Evolutionary conservation across 2,329 filamentous ascomycete genomes (phyloP), one percentile per base, ranked within the genome.

Genomic region (Dothideomycetes sp.): DNA sequence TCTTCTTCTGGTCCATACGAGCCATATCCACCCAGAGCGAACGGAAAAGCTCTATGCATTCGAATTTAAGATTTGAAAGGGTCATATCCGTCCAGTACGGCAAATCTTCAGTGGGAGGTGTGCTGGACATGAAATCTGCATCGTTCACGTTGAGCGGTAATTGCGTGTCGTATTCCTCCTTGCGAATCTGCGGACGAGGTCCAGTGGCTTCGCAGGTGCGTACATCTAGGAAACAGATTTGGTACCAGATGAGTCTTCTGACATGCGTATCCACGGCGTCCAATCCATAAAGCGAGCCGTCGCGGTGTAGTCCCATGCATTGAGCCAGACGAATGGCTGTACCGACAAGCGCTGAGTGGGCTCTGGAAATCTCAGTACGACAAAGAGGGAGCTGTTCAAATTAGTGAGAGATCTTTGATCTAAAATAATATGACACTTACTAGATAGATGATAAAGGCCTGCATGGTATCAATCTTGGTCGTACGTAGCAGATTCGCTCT

Each of bases 381-480:
- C 82, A 85, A 11, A 87, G 69, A 0, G 82, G 78, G 43, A 85
- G 77, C 73, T 82, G 47, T 11, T 41, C 20, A 19, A 20, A 12
- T 44, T 61, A 37, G 57, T 43, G 7, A 28, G 27, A 43, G 22
- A 25, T 22, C 18, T 12, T 10, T 5, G 5, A 6, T 9, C 8
- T 11, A 2, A 11, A 18, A 11, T 5, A 8, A 16, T 13, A 11
- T 11, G 11, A 16, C 25, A 64, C 72, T 61, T 58, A 82, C 78
- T 61, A 86, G 65, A 49, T 85, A 87, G 67, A 85, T 81, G 24
- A 86, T 75, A 51, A 86, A 81, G 1, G 80, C 81, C 55, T 87
- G 83, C 51, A 88, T 65, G 1, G 79, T 83, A 57, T 85, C 80
- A n/a, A 84, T 63, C 49, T 77, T 80, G 0, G 75, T 83, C 0